Percentiles rank a stretch among this genome's conserved stretches.
Evolutionary conservation across 2,329 filamentous ascomycete genomes (phyloP).

Genomic region (Furcasterigmium sp.): DNA sequence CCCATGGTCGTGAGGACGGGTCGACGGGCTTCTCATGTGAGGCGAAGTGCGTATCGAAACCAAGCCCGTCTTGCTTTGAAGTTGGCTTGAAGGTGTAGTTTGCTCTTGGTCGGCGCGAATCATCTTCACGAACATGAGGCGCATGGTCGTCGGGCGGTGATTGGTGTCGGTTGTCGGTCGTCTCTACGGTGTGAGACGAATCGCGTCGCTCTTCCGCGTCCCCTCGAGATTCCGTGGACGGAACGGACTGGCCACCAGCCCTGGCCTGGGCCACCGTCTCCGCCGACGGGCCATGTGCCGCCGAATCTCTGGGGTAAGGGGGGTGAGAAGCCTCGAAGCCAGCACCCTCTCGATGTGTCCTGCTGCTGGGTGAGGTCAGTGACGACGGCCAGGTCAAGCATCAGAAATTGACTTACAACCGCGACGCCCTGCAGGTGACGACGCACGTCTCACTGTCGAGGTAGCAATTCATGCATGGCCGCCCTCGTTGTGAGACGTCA

Average conservation of each 20-base stretch:
- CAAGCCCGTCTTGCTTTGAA: no score
- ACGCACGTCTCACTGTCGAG: conserved; percentile 41
- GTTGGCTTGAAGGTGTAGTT: not conserved
- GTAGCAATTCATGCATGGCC: conserved; percentile 47
- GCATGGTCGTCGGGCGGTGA: not conserved
- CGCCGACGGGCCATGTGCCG: conserved; percentile 16
- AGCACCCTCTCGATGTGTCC: conserved; percentile 19
- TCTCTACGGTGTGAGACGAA: no score
- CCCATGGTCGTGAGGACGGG: conserved; percentile 3
- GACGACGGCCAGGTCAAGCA: not conserved
- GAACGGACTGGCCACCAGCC: conserved; percentile 16
- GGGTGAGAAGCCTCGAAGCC: conserved; percentile 21
- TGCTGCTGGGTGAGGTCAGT: conserved; percentile 15
- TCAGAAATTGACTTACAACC: conserved; percentile 24
- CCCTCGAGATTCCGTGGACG: conserved; percentile 1
- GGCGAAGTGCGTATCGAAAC: not conserved
- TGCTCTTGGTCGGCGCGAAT: not conserved
- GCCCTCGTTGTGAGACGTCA: conserved; percentile 41
- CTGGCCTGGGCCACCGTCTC: conserved; percentile 23
- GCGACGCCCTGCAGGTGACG: conserved; percentile 31
- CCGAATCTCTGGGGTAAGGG: conserved; percentile 19
- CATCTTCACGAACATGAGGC: not conserved
- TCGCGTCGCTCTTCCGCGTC: no score
- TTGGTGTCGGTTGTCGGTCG: not conserved
- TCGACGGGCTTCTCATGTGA: not conserved